These are phyloP conservation scores for Apium graveolens DNA, from an alignment of 129 eudicot species.

Conservation along the genomic window DNA sequence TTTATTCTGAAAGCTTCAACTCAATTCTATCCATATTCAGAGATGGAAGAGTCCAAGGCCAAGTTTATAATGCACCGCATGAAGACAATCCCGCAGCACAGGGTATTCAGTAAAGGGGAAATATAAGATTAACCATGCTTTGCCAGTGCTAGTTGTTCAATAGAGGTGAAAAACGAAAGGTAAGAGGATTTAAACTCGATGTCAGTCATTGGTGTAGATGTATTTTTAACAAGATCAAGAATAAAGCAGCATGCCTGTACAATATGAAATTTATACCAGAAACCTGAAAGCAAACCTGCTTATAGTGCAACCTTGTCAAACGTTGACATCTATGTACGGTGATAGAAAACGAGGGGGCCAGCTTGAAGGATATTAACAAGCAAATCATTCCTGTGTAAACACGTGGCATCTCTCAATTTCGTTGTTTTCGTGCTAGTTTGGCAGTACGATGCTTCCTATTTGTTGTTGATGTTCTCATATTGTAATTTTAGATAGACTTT, in stretches of 20 bases:
- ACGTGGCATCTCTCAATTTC: neutral
- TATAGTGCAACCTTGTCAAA: neutral
- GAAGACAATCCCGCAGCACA: constrained; percentile 49
- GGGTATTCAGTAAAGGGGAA: constrained; percentile 24
- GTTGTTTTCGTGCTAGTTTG: neutral
- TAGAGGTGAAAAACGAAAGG: neutral
- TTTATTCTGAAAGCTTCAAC: constrained; percentile 81
- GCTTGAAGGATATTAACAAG: neutral
- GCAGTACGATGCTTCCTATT: neutral
- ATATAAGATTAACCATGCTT: neutral
- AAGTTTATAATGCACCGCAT: constrained; percentile 39
- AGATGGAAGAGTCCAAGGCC: constrained; percentile 77
- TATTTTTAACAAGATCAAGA: neutral
- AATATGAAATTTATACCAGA: neutral
- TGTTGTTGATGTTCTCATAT: neutral
- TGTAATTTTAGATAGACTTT: neutral
- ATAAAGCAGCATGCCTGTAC: neutral
- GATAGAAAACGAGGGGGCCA: neutral
- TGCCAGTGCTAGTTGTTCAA: neutral
- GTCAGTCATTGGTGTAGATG: neutral
- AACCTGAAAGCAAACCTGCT: neutral
- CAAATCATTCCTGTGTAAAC: neutral
- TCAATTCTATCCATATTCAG: constrained; percentile 84
- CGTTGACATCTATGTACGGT: neutral
- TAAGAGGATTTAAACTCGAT: neutral